Evolutionary conservation across 2,329 filamentous ascomycete genomes (phyloP).

Genomic region (Madurella mycetomatis): DNA sequence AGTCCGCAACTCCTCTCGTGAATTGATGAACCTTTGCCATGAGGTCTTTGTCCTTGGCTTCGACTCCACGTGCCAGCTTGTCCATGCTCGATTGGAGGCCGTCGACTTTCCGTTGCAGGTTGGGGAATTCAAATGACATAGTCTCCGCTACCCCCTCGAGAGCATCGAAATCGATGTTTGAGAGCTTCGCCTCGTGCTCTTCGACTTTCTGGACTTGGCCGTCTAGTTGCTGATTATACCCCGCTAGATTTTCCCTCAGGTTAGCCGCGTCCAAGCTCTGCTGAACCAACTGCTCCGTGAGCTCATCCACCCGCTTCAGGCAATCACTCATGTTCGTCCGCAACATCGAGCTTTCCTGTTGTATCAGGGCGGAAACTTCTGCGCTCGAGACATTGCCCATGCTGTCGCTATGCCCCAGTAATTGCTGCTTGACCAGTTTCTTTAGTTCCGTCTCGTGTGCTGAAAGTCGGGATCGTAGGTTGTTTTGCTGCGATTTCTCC

Average conservation of each 20-base stretch:
- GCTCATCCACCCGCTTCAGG: slow-evolving; percentile 2
- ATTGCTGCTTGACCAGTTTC: background rate
- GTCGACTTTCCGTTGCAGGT: slow-evolving; percentile 5
- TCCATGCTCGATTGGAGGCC: slow-evolving; percentile 8
- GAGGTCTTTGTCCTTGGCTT: background rate
- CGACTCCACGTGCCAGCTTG: background rate
- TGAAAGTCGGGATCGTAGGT: background rate
- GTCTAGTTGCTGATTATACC: background rate
- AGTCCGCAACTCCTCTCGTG: background rate
- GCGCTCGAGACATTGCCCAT: background rate
- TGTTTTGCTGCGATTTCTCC: background rate
- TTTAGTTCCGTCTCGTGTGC: slow-evolving; percentile 3
- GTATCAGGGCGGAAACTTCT: background rate
- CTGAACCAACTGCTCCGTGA: slow-evolving; percentile 1
- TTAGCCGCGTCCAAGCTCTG: background rate
- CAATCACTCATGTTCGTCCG: slow-evolving; percentile 1
- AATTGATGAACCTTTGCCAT: background rate
- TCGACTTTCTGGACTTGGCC: slow-evolving; percentile 3
- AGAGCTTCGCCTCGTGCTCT: slow-evolving; percentile 13
- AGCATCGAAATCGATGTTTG: slow-evolving; percentile 10
- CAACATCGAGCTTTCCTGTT: background rate
- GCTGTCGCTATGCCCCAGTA: background rate
- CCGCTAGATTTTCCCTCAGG: background rate
- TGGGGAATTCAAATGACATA: slow-evolving; percentile 12
- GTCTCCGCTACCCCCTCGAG: slow-evolving; percentile 11